A percentile compares a stretch with the other conserved stretches of the same genome.
These are phyloP conservation scores for Saccharomycopsis sp. DNA, from an alignment of 805 yeast species.

Conservation along the genomic window DNA sequence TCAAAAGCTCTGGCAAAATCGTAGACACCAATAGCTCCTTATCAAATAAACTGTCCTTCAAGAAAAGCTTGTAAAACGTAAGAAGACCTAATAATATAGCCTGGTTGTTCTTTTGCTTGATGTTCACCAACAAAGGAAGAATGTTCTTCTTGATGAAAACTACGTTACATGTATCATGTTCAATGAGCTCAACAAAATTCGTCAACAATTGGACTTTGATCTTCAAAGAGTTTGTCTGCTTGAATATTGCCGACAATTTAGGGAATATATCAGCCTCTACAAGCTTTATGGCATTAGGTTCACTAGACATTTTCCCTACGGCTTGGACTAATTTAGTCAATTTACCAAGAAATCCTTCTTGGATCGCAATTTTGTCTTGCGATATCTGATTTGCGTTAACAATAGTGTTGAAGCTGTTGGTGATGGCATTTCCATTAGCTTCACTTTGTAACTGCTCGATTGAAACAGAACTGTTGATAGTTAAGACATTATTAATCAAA, in stretches of 20 bases:
- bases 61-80: slow-evolving; percentile 34
- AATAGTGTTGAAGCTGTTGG: slow-evolving; percentile 18
- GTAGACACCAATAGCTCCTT: slow-evolving; percentile 47
- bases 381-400: slow-evolving; percentile 19
- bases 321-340: slow-evolving; percentile 39
- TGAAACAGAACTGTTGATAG: slow-evolving; percentile 18
- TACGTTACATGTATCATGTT: slow-evolving; percentile 58
- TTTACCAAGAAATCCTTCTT: slow-evolving; percentile 40
- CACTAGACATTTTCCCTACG: background rate
- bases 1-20: slow-evolving; percentile 48
- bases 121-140: slow-evolving; percentile 66
- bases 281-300: slow-evolving; percentile 6
- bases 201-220: slow-evolving; percentile 66
- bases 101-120: slow-evolving; percentile 68
- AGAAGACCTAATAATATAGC: slow-evolving; percentile 48
- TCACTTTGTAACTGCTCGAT: slow-evolving; percentile 21
- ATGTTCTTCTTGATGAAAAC: slow-evolving; percentile 68
- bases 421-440: slow-evolving; percentile 19
- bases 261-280: slow-evolving; percentile 76
- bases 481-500: slow-evolving; percentile 28
- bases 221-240: slow-evolving; percentile 76
- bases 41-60: slow-evolving; percentile 31
- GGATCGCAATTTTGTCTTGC: slow-evolving; percentile 27
- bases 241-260: slow-evolving; percentile 60
- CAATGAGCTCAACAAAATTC: slow-evolving; percentile 52